A percentile compares a stretch with the other conserved stretches of the same genome.
These are phyloP conservation scores for Betula pendula DNA, from an alignment of 306 rosid species.

Conservation along the genomic window DNA sequence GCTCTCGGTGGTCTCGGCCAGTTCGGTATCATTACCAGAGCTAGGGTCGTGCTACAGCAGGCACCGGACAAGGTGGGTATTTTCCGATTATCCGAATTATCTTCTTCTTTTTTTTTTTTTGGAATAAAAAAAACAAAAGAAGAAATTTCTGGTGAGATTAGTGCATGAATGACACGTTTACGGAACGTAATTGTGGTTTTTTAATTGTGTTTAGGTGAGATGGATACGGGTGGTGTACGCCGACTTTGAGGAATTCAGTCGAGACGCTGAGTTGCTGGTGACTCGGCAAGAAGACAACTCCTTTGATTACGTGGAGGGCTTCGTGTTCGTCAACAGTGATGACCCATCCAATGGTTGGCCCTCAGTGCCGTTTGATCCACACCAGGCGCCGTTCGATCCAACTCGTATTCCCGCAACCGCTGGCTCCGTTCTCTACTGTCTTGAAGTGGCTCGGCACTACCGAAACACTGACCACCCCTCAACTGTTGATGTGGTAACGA, in stretches of 20 bases:
- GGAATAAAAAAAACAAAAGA: too few relatives aligned
- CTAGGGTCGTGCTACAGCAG: constrained; percentile 62
- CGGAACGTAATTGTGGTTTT: constrained; percentile 9
- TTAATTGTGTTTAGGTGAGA: constrained; percentile 58
- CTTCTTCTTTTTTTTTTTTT: not conserved
- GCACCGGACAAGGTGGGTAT: constrained; percentile 78
- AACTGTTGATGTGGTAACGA: constrained; percentile 63
- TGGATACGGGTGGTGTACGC: constrained; percentile 89
- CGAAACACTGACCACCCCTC: constrained; percentile 43
- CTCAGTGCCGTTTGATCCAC: constrained; percentile 54
- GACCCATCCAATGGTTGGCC: constrained; percentile 75
- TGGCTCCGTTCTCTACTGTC: constrained; percentile 82
- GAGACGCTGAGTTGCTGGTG: constrained; percentile 83
- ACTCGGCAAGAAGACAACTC: constrained; percentile 55
- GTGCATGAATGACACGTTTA: constrained; percentile 34
- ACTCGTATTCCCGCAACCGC: constrained; percentile 41
- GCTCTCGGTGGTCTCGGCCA: constrained; percentile 92
- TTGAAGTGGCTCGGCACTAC: constrained; percentile 79
- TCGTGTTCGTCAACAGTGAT: constrained; percentile 69
- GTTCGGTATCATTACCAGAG: constrained; percentile 86
- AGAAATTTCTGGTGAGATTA: not conserved
- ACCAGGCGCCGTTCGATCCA: constrained; percentile 47
- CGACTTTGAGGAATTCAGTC: constrained; percentile 62
- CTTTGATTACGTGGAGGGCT: constrained; percentile 96
- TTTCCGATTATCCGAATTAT: not conserved